Evolutionary conservation across 805 yeast genomes (phyloP).

Genomic region (Metschnikowia bowlesiae): DNA sequence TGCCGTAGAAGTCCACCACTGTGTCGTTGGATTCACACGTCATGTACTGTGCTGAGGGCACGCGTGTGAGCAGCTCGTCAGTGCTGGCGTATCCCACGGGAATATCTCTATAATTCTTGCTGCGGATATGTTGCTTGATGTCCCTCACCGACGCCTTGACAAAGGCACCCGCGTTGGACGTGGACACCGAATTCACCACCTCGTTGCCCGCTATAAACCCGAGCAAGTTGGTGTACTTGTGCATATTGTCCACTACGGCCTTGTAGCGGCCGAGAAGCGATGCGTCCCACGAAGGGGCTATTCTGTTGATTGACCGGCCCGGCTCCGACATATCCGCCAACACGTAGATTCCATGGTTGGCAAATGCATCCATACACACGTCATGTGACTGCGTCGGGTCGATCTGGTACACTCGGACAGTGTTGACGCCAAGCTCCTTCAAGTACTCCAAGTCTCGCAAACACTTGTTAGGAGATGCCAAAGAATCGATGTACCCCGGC

Average conservation of each 20-base stretch:
- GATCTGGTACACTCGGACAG: slow-evolving; percentile 81
- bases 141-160: slow-evolving; percentile 37
- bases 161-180: slow-evolving; percentile 29
- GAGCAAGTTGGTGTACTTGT: slow-evolving; percentile 28
- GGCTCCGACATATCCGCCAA: slow-evolving; percentile 37
- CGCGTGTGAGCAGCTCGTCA: slow-evolving; percentile 32
- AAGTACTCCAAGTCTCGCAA: slow-evolving; percentile 79
- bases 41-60: slow-evolving; percentile 26
- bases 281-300: slow-evolving; percentile 32
- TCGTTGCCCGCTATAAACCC: slow-evolving; percentile 43
- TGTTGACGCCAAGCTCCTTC: slow-evolving; percentile 62
- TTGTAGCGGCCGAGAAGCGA: slow-evolving; percentile 28
- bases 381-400: slow-evolving; percentile 50
- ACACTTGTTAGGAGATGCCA: slow-evolving; percentile 66
- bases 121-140: slow-evolving; percentile 24
- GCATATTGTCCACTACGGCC: slow-evolving; percentile 31
- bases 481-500: slow-evolving; percentile 60
- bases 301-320: slow-evolving; percentile 27
- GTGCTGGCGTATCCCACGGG: slow-evolving; percentile 42
- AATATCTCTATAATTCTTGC: slow-evolving; percentile 26
- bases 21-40: slow-evolving; percentile 18
- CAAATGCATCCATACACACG: slow-evolving; percentile 28
- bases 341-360: slow-evolving; percentile 33
- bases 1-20: slow-evolving; percentile 31
- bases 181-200: slow-evolving; percentile 28